Base-by-base conservation (phyloP, 345 rosid species). In the Salix exigua region DNA sequence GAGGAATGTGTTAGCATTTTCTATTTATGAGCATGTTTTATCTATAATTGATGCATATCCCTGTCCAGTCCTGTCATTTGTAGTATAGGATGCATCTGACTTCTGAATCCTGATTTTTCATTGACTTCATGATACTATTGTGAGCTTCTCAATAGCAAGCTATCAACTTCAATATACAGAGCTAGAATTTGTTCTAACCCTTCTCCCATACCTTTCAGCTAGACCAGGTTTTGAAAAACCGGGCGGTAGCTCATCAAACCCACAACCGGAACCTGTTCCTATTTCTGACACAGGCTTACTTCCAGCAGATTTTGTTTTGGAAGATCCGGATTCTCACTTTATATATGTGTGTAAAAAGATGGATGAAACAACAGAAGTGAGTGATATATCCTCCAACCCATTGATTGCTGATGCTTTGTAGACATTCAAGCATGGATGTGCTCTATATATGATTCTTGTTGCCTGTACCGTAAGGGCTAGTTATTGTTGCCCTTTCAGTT, bases 241-340 rank as follows among this genome's bases (percentile, higher is more conserved):
- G 2, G 91, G 68, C 26, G 85, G 83, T 66, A 79, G 81, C 75
- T 85, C 91, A 1, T 73, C 75, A 58, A 87, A 81, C 74, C 81
- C 99, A 18, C 76, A 50, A 75, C 51, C 91, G 79, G 93, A 93
- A 79, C 93, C 97, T 4, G 82, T 91, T 74, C 90, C 94, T 0
- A 12, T 89, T 58, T 89, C 91, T 0, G 91, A 88, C n/a, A 84
- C 85, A 13, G 94, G 98, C 70, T 79, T 88, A 74, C 85, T 93
- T 80, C 96, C 88, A 1, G 79, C 82, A 1, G 91, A 85, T 69
- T 93, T 87, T 84, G 91, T 85, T 46, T 77, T 93, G 75, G 94
- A 93, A 74, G 98, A 96, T 87, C 98, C 97, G 50, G 97, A 96
- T 74, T 89, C 96, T 60, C 97, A 96, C 86, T 96, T 87, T 74